Evolutionary conservation across 2,329 filamentous ascomycete species (phyloP), one percentile per base, ranked within the genome.

Genomic region (Aphanocladium album): DNA sequence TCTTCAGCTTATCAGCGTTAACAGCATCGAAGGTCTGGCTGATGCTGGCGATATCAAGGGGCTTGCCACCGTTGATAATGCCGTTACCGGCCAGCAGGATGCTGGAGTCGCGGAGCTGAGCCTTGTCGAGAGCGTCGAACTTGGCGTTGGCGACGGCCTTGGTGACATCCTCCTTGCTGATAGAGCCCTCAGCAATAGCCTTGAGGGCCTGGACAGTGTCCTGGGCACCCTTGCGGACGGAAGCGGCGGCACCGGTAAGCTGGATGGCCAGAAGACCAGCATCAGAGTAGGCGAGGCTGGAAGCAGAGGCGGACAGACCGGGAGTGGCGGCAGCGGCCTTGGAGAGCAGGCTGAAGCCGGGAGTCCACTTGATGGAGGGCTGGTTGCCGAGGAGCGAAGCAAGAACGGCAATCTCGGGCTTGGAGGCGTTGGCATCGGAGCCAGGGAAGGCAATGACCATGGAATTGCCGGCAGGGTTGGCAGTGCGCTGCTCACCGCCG

Each of bases 71-170:
- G 72, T 90, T 87, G 69, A 97, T 82, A 63, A 97, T 84, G 66
- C 90, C 90, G 69, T 90, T 87, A 64, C 95, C 95, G 65, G 92
- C 93, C 64, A 90, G 83, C 71, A 96, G 87, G 62, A 98, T 80
- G 67, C 90, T 91, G 61, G 88, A 83, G 67, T 88, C 84, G 65
- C 90, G 85, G 70, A 88, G 86, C 79, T 97, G 89, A 67, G 87
- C 89, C 66, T 87, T 84, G 71, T 96, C 90, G 59, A 98, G 83
- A 66, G 91, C 89, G 74, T 89, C 88, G 79, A 96, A 99, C 79
- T 96, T 98, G 72, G 95, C 95, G 71, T 90, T 87, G 63, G 93
- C 91, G 73, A 93, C 85, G 56, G 95, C 95, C 84, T 97, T 98
- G 76, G 88, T 85, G 73, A 98, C 83, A 64, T 95, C 89, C 77